phyloP scores from a whole-genome alignment of 2,329 filamentous ascomycete species.

The Sordariomycetes sp. region DNA sequence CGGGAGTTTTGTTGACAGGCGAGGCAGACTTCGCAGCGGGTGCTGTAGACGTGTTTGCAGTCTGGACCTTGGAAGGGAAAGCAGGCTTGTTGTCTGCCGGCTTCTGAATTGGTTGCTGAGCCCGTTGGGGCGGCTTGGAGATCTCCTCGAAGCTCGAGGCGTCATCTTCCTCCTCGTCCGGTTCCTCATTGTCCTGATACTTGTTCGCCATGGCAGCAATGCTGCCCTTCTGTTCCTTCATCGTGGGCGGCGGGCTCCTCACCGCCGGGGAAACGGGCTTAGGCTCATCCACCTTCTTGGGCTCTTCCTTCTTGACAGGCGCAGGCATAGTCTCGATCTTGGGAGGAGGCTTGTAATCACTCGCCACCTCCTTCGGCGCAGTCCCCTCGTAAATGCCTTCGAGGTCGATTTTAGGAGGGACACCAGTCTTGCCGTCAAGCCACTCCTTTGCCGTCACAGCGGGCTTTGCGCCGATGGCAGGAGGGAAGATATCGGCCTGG shows the following conservation, averaged over 20 bases:
- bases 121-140: constrained; percentile 48
- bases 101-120: constrained; percentile 28
- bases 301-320: constrained; percentile 34
- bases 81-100: constrained; percentile 14
- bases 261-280: constrained; percentile 30
- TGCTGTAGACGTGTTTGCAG: constrained; percentile 25
- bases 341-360: constrained; percentile 54
- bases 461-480: constrained; percentile 69
- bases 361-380: constrained; percentile 66
- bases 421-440: constrained; percentile 73
- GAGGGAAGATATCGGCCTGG: constrained; percentile 95
- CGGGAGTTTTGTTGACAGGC: constrained; percentile 10
- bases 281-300: constrained; percentile 47
- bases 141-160: constrained; percentile 85
- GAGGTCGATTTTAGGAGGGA: constrained; percentile 88
- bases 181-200: constrained; percentile 66
- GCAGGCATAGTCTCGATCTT: constrained; percentile 23
- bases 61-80: constrained; percentile 1
- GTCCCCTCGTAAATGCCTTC: constrained; percentile 84
- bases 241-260: constrained; percentile 49
- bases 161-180: constrained; percentile 51
- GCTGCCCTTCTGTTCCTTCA: constrained; percentile 79
- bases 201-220: constrained; percentile 80
- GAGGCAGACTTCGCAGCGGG: constrained; percentile 21
- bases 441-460: constrained; percentile 75